Conservation (phyloP, 23 red algal species). For the Gracilaria gracilis region DNA sequence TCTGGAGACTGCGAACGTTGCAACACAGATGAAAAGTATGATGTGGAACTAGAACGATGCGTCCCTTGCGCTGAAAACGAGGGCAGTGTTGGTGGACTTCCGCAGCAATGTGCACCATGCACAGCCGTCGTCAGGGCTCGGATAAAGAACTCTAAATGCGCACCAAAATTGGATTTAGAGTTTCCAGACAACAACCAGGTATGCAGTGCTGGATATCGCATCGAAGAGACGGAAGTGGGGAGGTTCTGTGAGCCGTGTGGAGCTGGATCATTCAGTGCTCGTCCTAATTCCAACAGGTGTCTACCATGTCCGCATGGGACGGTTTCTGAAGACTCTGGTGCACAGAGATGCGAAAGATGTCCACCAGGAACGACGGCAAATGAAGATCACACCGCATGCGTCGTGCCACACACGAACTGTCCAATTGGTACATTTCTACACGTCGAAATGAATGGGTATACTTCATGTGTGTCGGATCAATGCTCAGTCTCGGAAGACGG, state of each 20-base stretch:
- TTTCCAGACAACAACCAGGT: background rate
- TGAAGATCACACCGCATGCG: background rate
- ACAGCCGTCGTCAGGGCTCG: background rate
- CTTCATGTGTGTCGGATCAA: conserved; percentile 4
- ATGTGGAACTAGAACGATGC: background rate
- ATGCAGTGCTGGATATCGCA: background rate
- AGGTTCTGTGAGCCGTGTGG: background rate
- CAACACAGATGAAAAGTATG: conserved; percentile 2
- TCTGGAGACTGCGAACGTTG: conserved; percentile 31
- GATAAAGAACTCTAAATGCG: background rate
- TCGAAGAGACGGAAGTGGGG: background rate
- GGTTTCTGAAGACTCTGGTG: background rate
- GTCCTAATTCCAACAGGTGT: background rate
- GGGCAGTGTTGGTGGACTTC: conserved; percentile 15
- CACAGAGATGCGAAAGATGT: background rate
- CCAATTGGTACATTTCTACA: background rate
- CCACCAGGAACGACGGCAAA: background rate
- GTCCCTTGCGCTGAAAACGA: background rate
- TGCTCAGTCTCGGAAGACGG: background rate
- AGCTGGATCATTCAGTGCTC: background rate
- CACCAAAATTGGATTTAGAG: too few species aligned
- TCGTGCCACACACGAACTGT: background rate
- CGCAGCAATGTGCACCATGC: background rate
- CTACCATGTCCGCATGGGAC: background rate
- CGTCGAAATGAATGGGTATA: too few species aligned